Base-by-base conservation (phyloP, 1,284 basidiomycete species). In the Pseudozyma tsukubaensis region DNA sequence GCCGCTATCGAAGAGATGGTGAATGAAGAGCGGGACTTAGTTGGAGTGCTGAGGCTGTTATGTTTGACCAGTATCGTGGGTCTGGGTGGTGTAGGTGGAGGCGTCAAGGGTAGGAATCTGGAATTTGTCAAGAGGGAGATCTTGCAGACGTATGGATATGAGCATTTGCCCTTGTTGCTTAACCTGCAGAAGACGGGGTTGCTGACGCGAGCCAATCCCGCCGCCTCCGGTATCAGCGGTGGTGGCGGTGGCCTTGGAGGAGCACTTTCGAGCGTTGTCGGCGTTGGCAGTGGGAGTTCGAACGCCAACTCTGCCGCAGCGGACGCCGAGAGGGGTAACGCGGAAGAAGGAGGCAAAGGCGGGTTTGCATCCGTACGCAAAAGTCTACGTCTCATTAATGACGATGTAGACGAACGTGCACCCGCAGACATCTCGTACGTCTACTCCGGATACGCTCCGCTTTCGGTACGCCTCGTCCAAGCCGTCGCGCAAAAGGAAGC, bases 371-470 rank as follows among this genome's bases (percentile, higher is more conserved):
- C 87, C 6, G 86, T 95, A 19, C 90, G 94, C 54, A 95, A 94
- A 85, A 89, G 91, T 0, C 88, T 99, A n/a, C 90, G 93, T 29
- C 89, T 99, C 21, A 88, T 98, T 39, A 94, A 97, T 72, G 96
- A 99, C 82, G 95, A 97, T 59, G 86, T 87, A 58, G 91, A 91
- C 77, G 89, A 89, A 72, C 80, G 85, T 0, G 76, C 83, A 16
- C 94, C 96, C 77, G 92, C 92, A 81, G 97, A 99, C 85, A 92
- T 98, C 80, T 91, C 92, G 66, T 99, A 93, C 85, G 92, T 93
- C 40, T 99, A 97, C 86, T 97, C 94, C 1, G 97, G 97, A 10
- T 99, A 95, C 85, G 95, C 97, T 2, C 97, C 97, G 12, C 89
- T 98, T 70, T 94, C 92, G 79, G 86, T 97, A 8, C 90, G 97